Evolutionary conservation across 75 land plant genomes (phyloP).

Genomic region (Cupressus sempervirens): DNA sequence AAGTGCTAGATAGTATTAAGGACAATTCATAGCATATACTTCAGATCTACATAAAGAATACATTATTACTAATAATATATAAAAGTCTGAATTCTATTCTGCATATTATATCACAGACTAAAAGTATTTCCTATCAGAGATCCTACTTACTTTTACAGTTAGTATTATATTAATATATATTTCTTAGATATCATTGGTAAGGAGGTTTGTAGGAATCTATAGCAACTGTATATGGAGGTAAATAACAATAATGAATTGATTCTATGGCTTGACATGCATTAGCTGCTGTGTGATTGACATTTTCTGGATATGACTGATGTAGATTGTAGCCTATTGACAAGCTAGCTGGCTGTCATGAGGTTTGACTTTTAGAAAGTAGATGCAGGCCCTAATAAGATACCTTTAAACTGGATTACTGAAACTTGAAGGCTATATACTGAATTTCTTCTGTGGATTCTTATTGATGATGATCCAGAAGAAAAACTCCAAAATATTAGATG

Average conservation of each 20-base stretch:
- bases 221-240: conserved; percentile 12
- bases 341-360: neutral
- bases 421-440: neutral
- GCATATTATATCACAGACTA: too few relatives aligned
- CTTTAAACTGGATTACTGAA: neutral
- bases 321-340: neutral
- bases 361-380: neutral
- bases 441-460: neutral
- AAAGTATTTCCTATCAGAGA: too few relatives aligned
- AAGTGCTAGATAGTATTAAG: too few relatives aligned
- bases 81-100: too few relatives aligned
- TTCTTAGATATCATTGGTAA: neutral
- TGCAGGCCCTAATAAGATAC: neutral
- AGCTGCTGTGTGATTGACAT: neutral
- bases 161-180: neutral
- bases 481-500: conserved; percentile 17
- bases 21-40: too few relatives aligned
- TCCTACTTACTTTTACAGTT: too few relatives aligned
- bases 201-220: conserved; percentile 1
- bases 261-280: neutral
- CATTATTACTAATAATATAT: too few relatives aligned
- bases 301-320: neutral
- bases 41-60: too few relatives aligned
- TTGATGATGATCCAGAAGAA: conserved; percentile 11
- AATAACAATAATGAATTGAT: conserved; percentile 2